Conservation (phyloP, 139 green algal genomes). For the Chlorella sp. region DNA sequence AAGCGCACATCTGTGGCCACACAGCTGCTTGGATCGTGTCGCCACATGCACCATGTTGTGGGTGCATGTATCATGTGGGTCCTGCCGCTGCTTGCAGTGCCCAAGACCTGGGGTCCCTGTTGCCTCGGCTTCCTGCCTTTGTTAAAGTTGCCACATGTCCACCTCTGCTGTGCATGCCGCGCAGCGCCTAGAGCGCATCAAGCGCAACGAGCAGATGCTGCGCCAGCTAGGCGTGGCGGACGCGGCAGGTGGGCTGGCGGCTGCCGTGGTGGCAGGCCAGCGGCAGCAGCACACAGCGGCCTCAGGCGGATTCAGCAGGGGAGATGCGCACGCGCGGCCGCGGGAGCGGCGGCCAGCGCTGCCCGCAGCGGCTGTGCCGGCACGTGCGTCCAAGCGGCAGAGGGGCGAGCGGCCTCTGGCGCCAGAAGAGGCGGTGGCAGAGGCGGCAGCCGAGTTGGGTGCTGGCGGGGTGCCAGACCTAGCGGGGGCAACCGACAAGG, state of each 20-base stretch:
- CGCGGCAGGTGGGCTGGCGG: constrained; percentile 14
- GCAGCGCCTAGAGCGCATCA: constrained; percentile 54
- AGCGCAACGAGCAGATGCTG: constrained; percentile 56
- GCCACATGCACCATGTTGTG: neutral
- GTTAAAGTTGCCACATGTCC: neutral
- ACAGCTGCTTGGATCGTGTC: neutral
- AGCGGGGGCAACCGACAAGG: neutral
- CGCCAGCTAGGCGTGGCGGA: constrained; percentile 44
- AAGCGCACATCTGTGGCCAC: neutral
- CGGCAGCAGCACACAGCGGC: neutral
- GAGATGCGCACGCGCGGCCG: neutral
- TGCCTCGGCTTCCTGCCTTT: neutral
- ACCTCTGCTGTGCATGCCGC: neutral
- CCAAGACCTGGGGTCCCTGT: no score
- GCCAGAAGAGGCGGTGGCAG: neutral
- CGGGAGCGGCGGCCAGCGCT: neutral
- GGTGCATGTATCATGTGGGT: neutral
- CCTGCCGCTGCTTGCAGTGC: neutral
- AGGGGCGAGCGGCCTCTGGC: neutral
- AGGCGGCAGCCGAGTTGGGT: constrained; percentile 9
- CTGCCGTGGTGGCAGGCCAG: neutral
- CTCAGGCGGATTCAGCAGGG: neutral
- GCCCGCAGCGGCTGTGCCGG: neutral
- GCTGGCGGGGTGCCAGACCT: neutral
- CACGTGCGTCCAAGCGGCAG: constrained; percentile 17